Conservation (phyloP, 139 green algal species). For the Chlorella vulgaris region DNA sequence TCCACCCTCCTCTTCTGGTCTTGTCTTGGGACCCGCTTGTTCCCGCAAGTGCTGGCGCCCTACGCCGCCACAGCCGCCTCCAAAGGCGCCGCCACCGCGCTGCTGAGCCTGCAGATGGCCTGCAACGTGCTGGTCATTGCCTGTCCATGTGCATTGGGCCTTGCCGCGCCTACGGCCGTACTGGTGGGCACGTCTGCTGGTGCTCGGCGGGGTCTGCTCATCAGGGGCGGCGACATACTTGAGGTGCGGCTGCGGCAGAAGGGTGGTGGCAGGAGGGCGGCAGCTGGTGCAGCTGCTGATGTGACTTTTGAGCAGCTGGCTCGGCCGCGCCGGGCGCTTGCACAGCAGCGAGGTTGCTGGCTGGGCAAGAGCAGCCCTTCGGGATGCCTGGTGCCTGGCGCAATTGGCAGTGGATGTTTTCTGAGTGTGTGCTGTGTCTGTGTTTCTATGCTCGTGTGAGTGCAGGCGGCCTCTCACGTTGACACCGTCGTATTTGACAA, state of each 20-base stretch:
- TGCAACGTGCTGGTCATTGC: slow-evolving; percentile 94
- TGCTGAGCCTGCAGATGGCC: slow-evolving; percentile 83
- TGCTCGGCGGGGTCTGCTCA: slow-evolving; percentile 80
- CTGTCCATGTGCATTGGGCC: slow-evolving; percentile 92
- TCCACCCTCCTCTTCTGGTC: slow-evolving; percentile 87
- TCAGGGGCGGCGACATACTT: slow-evolving; percentile 49
- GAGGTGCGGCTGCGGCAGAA: background rate
- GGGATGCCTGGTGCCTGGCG: too few species aligned
- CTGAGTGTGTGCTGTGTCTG: too few species aligned
- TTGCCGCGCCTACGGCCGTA: slow-evolving; percentile 92
- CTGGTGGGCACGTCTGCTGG: slow-evolving; percentile 87
- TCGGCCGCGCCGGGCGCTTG: too few species aligned
- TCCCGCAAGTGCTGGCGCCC: slow-evolving; percentile 65
- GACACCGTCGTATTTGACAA: slow-evolving; percentile 96
- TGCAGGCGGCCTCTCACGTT: slow-evolving; percentile 58
- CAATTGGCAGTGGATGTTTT: too few species aligned
- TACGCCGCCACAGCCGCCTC: slow-evolving; percentile 20
- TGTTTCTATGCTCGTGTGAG: too few species aligned
- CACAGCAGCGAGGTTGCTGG: too few species aligned
- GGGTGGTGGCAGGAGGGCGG: background rate
- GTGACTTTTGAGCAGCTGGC: too few species aligned
- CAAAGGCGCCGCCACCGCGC: slow-evolving; percentile 46
- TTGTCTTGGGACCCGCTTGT: slow-evolving; percentile 60
- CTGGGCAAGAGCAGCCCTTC: background rate
- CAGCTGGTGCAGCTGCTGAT: too few species aligned